Percentiles rank a stretch among this genome's conserved stretches.
Conservation (phyloP, 2,329 filamentous ascomycete species). For the Claviceps sp. region DNA sequence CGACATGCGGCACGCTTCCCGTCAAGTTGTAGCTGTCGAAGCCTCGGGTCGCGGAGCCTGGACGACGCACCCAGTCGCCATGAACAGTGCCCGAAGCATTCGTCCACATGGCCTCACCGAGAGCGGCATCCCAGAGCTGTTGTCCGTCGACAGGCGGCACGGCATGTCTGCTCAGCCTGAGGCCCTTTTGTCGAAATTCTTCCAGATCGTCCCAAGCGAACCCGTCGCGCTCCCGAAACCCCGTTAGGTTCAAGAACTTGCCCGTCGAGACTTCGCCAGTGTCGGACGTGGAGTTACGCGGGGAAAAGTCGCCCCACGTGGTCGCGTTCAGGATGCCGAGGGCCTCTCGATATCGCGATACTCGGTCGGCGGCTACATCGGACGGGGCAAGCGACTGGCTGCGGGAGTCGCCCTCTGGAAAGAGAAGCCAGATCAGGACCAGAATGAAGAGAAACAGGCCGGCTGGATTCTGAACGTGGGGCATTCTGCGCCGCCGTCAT, state of each 20-base stretch:
- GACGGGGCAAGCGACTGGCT: conserved; percentile 20
- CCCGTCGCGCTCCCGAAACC: conserved; percentile 58
- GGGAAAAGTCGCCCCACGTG: conserved; percentile 46
- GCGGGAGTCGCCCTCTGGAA: conserved; percentile 23
- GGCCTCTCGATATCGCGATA: conserved; percentile 37
- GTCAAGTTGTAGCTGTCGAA: conserved; percentile 48
- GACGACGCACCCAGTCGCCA: conserved; percentile 59
- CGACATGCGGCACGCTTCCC: conserved; percentile 47
- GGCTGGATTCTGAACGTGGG: conserved; percentile 31
- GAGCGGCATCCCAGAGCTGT: conserved; percentile 24
- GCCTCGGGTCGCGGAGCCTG: conserved; percentile 30
- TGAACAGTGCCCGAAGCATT: conserved; percentile 66
- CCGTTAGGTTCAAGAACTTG: conserved; percentile 57
- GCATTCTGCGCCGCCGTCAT: conserved; percentile 18
- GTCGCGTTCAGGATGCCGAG: conserved; percentile 41
- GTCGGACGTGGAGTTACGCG: conserved; percentile 18
- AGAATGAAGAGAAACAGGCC: conserved; percentile 17
- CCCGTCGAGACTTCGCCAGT: conserved; percentile 9
- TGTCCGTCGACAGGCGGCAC: conserved; percentile 28
- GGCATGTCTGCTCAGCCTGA: conserved; percentile 44
- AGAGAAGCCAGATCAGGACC: conserved; percentile 26
- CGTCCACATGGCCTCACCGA: conserved; percentile 46
- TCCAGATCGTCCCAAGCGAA: conserved; percentile 67
- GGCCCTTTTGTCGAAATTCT: conserved; percentile 50
- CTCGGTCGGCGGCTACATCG: conserved; percentile 27